Evolutionary conservation across 2,329 filamentous ascomycete species (phyloP).

Genomic region (Ascochyta rabiei): DNA sequence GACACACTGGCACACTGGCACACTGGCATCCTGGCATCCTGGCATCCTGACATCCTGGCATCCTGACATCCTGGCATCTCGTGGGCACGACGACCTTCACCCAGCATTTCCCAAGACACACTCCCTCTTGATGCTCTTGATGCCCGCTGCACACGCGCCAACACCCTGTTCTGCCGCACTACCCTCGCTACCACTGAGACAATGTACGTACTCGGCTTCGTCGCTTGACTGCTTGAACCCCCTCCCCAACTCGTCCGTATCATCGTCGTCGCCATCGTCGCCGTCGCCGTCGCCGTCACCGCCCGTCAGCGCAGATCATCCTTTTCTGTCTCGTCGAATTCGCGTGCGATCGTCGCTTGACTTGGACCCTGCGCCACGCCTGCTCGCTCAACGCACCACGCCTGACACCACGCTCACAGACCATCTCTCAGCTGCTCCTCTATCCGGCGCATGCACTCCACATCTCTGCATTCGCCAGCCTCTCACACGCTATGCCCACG

Average conservation of each 20-base stretch:
- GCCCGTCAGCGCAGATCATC: constrained; percentile 30
- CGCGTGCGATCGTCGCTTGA: constrained; percentile 34
- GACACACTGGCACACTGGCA: too few species aligned
- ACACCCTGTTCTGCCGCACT: background rate
- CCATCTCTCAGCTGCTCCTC: constrained; percentile 9
- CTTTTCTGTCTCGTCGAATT: constrained; percentile 25
- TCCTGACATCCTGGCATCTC: too few species aligned
- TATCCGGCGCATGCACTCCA: constrained; percentile 2
- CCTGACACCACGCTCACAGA: constrained; percentile 10
- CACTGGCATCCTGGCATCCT: too few species aligned
- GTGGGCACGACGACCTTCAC: background rate
- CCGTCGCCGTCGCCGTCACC: constrained; percentile 8
- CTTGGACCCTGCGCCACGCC: constrained; percentile 33
- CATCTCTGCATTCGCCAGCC: constrained; percentile 2
- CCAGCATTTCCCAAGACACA: constrained; percentile 1
- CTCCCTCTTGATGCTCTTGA: background rate
- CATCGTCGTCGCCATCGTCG: constrained; percentile 21
- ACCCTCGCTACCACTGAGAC: background rate
- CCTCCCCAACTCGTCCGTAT: constrained; percentile 24
- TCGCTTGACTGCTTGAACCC: constrained; percentile 12
- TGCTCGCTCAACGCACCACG: constrained; percentile 16
- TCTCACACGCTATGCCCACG: background rate
- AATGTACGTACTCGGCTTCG: constrained; percentile 3
- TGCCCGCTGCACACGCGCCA: background rate
- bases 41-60: too few species aligned